phyloP scores from a whole-genome alignment of 2,329 filamentous ascomycete species.

The Aschersonia sp. region DNA sequence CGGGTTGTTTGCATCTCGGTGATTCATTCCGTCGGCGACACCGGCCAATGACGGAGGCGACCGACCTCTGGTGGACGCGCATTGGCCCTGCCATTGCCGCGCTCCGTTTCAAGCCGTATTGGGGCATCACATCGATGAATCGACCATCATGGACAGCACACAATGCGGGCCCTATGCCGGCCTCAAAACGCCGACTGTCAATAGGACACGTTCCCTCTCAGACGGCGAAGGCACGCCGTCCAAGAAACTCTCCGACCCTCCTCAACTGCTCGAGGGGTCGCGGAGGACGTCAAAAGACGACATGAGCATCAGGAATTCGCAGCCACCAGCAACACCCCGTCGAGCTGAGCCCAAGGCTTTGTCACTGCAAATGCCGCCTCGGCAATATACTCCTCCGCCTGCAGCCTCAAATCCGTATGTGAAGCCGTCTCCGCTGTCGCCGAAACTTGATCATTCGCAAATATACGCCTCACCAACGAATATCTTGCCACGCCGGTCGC shows the following conservation, averaged over 20 bases:
- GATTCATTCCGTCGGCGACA: not conserved
- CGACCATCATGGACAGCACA: constrained; percentile 17
- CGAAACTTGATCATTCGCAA: constrained; percentile 71
- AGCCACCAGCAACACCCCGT: constrained; percentile 54
- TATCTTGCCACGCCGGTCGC: constrained; percentile 73
- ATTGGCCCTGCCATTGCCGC: not conserved
- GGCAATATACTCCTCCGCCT: constrained; percentile 21
- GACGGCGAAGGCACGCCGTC: constrained; percentile 44
- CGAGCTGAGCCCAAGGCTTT: constrained; percentile 53
- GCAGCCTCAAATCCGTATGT: constrained; percentile 19
- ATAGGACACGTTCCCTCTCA: constrained; percentile 49
- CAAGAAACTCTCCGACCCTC: constrained; percentile 38
- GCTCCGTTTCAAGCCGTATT: not conserved
- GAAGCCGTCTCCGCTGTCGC: constrained; percentile 60
- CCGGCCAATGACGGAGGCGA: not conserved
- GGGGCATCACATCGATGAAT: constrained; percentile 12
- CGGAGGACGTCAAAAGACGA: constrained; percentile 52
- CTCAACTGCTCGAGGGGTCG: constrained; percentile 38
- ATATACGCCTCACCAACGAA: constrained; percentile 80
- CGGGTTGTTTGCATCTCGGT: too few species aligned
- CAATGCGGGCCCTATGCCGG: constrained; percentile 3
- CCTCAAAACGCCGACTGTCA: constrained; percentile 19
- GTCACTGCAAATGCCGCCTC: constrained; percentile 19
- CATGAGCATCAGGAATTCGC: constrained; percentile 32
- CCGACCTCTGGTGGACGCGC: not conserved